Evolutionary conservation across 192 early-diverging fungal species (phyloP), one percentile per base, ranked within the genome.

Genomic region (Anaeromyces robustus): DNA sequence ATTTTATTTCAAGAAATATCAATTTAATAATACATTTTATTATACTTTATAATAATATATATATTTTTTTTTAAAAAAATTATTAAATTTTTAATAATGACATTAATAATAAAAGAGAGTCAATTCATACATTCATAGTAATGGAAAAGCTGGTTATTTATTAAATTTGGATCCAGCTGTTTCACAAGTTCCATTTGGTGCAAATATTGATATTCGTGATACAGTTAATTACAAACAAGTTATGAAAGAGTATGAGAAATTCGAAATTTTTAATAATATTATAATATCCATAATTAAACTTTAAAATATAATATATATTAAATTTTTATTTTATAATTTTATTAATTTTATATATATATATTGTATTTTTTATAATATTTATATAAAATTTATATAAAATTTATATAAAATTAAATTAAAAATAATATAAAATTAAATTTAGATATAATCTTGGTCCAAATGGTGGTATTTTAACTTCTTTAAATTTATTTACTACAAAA

Each of bases 161-260:
- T 84, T 99, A 77, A 99, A 99, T 85, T 88, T 99, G 81, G 97
- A 99, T 82, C 96, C 97, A 4, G 97, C 97, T 29, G 95, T 97
- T 4, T 83, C 84, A 2, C 85, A 92, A 77, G 87, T 99, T 30
- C 96, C 96, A 14, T 99, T 94, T 84, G 89, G 91, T n/a, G 94
- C 96, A 68, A 96, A 99, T 84, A 96, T 99, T 80, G 97, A 99
- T 84, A 97, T 99, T 81, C 89, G 96, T 29, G 97, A 99, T 86
- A 97, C 96, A 7, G 93, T 99, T 30, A 95, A 99, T 88, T 99
- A 97, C 89, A 97, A 97, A 87, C 93, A 97, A 84, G 97, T 99
- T 43, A 99, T 99, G 97, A 93, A 94, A 82, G 95, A 97, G 92
- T 94, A 90, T 0, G 86, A n/a, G n/a, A n/a, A n/a, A n/a, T n/a